Evolutionary conservation across 306 rosid species (phyloP).

Genomic region (Myrica gale): DNA sequence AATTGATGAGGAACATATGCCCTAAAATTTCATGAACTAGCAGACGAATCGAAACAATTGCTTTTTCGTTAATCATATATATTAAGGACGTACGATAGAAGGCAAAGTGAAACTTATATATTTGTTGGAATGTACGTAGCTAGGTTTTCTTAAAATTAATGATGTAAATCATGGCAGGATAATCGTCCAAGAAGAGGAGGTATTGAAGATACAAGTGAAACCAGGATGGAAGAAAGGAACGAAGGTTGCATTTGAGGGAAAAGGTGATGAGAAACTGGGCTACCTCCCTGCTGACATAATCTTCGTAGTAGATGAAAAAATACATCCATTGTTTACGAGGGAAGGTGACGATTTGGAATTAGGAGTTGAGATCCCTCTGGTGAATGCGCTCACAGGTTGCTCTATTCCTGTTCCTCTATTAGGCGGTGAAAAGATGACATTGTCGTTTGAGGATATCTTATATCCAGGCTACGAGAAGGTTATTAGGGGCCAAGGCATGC

Average conservation of each 20-base stretch:
- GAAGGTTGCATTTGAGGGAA: constrained; percentile 75
- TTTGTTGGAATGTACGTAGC: background rate
- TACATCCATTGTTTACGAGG: constrained; percentile 60
- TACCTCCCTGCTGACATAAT: constrained; percentile 79
- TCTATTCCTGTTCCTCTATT: constrained; percentile 66
- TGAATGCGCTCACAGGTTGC: constrained; percentile 76
- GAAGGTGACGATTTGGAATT: constrained; percentile 71
- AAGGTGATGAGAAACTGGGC: constrained; percentile 92
- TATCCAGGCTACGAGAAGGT: constrained; percentile 66
- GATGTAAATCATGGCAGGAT: constrained; percentile 47
- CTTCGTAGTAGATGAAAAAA: constrained; percentile 64
- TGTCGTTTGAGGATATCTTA: constrained; percentile 61
- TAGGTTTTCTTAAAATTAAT: constrained; percentile 6
- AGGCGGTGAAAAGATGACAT: constrained; percentile 63
- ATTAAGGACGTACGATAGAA: background rate
- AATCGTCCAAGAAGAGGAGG: constrained; percentile 64
- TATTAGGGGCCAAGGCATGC: constrained; percentile 82
- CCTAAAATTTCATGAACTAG: too few relatives aligned
- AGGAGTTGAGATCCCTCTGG: constrained; percentile 63
- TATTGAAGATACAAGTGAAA: constrained; percentile 58
- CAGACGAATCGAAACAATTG: too few relatives aligned
- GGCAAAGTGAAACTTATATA: background rate
- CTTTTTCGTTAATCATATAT: background rate
- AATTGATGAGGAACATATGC: too few relatives aligned
- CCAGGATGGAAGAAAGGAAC: constrained; percentile 96